Percentiles rank a stretch among this genome's conserved stretches.
Conservation (phyloP, 2,329 filamentous ascomycete species). For the Tolypocladium ovalisporum region DNA sequence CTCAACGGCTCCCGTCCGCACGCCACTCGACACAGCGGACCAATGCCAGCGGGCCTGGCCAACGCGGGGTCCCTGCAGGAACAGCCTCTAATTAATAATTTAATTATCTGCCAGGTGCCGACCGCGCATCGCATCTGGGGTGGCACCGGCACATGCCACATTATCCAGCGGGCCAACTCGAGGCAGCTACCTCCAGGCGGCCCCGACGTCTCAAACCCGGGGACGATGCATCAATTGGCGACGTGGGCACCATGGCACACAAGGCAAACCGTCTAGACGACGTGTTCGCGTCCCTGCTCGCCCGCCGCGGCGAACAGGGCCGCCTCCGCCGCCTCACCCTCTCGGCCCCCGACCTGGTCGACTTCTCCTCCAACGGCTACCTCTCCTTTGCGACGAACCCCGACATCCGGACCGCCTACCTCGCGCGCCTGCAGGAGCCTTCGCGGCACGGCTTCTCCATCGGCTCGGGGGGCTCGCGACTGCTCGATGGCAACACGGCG, state of each 20-base stretch:
- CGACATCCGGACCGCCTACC: slow-evolving; percentile 50
- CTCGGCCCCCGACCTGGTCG: slow-evolving; percentile 56
- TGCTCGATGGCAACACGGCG: slow-evolving; percentile 39
- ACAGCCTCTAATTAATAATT: neutral
- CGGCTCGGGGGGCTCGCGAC: slow-evolving; percentile 42
- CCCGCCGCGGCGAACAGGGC: slow-evolving; percentile 17
- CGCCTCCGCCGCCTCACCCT: slow-evolving; percentile 37
- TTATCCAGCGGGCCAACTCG: neutral
- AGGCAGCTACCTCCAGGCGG: neutral
- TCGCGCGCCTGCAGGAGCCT: slow-evolving; percentile 26
- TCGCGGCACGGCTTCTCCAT: slow-evolving; percentile 11
- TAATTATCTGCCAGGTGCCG: neutral
- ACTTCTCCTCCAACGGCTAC: slow-evolving; percentile 72
- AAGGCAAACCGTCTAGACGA: slow-evolving; percentile 14
- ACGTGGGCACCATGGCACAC: neutral
- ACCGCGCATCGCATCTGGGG: neutral
- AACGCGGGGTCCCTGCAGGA: neutral
- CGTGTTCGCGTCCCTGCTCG: slow-evolving; percentile 14
- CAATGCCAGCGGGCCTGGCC: neutral
- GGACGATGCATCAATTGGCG: neutral
- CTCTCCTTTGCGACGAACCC: slow-evolving; percentile 57
- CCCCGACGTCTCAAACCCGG: neutral
- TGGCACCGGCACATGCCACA: neutral
- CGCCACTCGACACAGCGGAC: neutral
- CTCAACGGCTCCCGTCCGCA: too few relatives aligned